phyloP scores from a whole-genome alignment of 495 filamentous ascomycete genomes.

The Aspergillus leporis region DNA sequence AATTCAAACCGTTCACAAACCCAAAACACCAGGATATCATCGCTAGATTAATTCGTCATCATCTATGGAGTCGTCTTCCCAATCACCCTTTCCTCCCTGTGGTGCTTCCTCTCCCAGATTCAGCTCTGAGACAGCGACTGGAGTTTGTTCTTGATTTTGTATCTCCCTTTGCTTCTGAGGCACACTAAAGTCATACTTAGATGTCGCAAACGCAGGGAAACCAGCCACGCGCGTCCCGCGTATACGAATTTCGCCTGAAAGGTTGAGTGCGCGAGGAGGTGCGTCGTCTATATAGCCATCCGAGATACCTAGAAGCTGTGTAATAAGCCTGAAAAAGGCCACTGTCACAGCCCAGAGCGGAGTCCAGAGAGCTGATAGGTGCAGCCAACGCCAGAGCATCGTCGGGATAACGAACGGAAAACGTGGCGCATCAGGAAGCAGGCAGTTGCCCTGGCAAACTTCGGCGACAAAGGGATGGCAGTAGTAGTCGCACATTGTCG shows the following conservation, averaged over 20 bases:
- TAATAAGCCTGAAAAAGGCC: conserved; percentile 32
- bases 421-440: conserved; percentile 44
- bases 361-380: conserved; percentile 35
- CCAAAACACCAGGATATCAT: neutral
- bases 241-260: conserved; percentile 37
- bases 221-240: conserved; percentile 29
- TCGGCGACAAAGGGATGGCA: conserved; percentile 56
- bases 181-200: conserved; percentile 21
- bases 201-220: conserved; percentile 15
- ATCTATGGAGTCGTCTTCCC: conserved; percentile 31
- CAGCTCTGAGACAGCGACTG: conserved; percentile 15
- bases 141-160: conserved; percentile 15
- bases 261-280: conserved; percentile 21
- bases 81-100: neutral
- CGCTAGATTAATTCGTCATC: conserved; percentile 37
- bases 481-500: conserved; percentile 60
- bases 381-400: conserved; percentile 49
- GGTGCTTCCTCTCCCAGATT: neutral
- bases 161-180: conserved; percentile 14
- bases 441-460: conserved; percentile 46
- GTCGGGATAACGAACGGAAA: conserved; percentile 50
- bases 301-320: conserved; percentile 42
- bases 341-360: conserved; percentile 18
- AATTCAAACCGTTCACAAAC: neutral
- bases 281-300: conserved; percentile 48